Conservation (phyloP, 768 basidiomycete genomes). For the Podaxis mareebaensis region DNA sequence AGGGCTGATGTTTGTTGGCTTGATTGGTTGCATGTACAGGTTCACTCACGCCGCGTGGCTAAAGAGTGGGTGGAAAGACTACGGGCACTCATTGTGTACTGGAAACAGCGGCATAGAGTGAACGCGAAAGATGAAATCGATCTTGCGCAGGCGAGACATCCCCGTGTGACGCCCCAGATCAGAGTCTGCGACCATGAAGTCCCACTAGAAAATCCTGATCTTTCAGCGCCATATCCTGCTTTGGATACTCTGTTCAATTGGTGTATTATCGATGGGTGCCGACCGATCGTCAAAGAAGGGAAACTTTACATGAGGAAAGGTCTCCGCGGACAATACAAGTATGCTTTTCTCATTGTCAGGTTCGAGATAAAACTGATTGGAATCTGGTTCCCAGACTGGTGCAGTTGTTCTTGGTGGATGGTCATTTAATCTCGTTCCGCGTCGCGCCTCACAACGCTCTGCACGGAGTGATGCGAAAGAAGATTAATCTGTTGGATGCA, state of each 20-base stretch:
- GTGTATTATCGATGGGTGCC: slow-evolving; percentile 83
- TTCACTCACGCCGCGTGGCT: slow-evolving; percentile 63
- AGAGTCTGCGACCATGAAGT: slow-evolving; percentile 41
- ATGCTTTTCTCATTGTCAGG: slow-evolving; percentile 27
- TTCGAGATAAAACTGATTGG: slow-evolving; percentile 10
- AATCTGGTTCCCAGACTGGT: slow-evolving; percentile 46
- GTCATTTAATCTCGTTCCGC: slow-evolving; percentile 72
- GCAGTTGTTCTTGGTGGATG: slow-evolving; percentile 74
- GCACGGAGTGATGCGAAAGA: slow-evolving; percentile 54
- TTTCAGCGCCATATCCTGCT: slow-evolving; percentile 54
- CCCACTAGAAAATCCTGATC: slow-evolving; percentile 54
- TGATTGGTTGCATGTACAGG: slow-evolving; percentile 37
- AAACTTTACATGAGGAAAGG: slow-evolving; percentile 74
- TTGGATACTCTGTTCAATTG: slow-evolving; percentile 77
- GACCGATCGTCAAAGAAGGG: slow-evolving; percentile 71
- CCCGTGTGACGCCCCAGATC: slow-evolving; percentile 59
- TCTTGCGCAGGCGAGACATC: slow-evolving; percentile 58
- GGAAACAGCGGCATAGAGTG: slow-evolving; percentile 72
- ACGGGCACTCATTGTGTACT: slow-evolving; percentile 69
- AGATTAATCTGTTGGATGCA: slow-evolving; percentile 66
- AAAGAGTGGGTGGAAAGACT: slow-evolving; percentile 87
- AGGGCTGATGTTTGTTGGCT: slow-evolving; percentile 1
- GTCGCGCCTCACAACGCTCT: slow-evolving; percentile 59
- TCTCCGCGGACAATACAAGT: slow-evolving; percentile 78
- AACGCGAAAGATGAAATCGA: slow-evolving; percentile 86